Base-by-base conservation (phyloP, 805 yeast genomes). In the Hanseniaspora valbyensis region DNA sequence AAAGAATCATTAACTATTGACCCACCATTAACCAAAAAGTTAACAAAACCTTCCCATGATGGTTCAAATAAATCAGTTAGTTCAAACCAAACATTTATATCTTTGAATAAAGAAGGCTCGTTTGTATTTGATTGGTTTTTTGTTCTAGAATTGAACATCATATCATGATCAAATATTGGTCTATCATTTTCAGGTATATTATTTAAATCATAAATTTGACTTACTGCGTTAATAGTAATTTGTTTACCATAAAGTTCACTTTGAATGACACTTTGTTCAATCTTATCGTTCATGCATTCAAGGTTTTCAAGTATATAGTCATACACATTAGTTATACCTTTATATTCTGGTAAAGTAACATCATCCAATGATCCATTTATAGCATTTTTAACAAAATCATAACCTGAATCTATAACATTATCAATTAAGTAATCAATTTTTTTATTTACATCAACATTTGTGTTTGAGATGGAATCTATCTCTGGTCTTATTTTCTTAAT, bases 41-140 rank as follows among this genome's bases (percentile, higher is more conserved):
- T 56, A 42, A 78, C 60, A 52, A 81, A 74, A 3, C 82, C 76
- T 36, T 80, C 83, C 54, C 78, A 62, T 0, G 83, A 73, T 4
- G 95, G 85, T 56, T 89, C 95, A 59, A 89, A 70, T 57, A 88
- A 80, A 66, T 92, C 96, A n/a, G 70, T 49, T 4, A 84, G 37
- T 12, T 81, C 77, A 22, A 90, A 71, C 16, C 16, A 36, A 12
- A 48, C 41, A 13, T 39, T 42, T 12, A 48, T 32, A 26, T 40
- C 41, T 13, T 28, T 30, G n/a, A 40, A 33, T 4, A 21, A 21
- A 19, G 76, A 73, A 24, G 77, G 77, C 43, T 76, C 71, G n/a
- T 9, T 26, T 8, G 13, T 16, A n/a, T 8, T 16, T n/a, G n/a
- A n/a, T n/a, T n/a, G n/a, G 2, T n/a, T 24, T 4, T 32, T 38